Evolutionary conservation across 495 filamentous ascomycete species (phyloP).

Genomic region (Talaromyces trachyspermus): DNA sequence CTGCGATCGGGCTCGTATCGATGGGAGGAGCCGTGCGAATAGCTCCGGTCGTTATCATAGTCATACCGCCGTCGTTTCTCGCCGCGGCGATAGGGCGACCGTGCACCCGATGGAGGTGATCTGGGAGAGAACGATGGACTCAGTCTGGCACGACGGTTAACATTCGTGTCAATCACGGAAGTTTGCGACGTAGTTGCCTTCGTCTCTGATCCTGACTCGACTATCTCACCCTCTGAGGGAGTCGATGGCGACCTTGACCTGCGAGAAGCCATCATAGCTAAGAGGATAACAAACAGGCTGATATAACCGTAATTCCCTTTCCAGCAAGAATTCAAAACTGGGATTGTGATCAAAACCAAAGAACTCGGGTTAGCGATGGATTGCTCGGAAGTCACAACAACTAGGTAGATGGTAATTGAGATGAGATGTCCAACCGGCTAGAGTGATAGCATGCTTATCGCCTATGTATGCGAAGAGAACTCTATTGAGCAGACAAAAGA

Average conservation of each 20-base stretch:
- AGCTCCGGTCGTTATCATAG: conserved; percentile 44
- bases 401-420: conserved; percentile 21
- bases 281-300: neutral
- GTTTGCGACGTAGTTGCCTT: conserved; percentile 71
- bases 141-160: conserved; percentile 66
- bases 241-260: conserved; percentile 41
- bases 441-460: conserved; percentile 15
- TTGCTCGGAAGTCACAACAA: conserved; percentile 7
- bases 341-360: conserved; percentile 12
- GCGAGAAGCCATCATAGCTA: conserved; percentile 26
- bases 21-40: conserved; percentile 41
- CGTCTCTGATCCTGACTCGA: conserved; percentile 62
- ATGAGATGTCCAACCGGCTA: conserved; percentile 45
- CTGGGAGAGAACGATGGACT: conserved; percentile 40
- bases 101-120: conserved; percentile 39
- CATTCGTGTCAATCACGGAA: conserved; percentile 65
- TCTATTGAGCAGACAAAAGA: too few species aligned
- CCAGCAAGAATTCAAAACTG: neutral
- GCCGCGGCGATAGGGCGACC: conserved; percentile 43
- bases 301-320: neutral
- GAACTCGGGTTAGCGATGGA: conserved; percentile 22
- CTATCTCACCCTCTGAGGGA: conserved; percentile 78
- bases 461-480: conserved; percentile 4
- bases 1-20: conserved; percentile 33
- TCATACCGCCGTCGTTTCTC: conserved; percentile 64